A percentile compares a stretch with the other conserved stretches of the same genome.
These are phyloP conservation scores for Phytophthora brassicae DNA, from an alignment of 352 stramenopile species.

Conservation along the genomic window DNA sequence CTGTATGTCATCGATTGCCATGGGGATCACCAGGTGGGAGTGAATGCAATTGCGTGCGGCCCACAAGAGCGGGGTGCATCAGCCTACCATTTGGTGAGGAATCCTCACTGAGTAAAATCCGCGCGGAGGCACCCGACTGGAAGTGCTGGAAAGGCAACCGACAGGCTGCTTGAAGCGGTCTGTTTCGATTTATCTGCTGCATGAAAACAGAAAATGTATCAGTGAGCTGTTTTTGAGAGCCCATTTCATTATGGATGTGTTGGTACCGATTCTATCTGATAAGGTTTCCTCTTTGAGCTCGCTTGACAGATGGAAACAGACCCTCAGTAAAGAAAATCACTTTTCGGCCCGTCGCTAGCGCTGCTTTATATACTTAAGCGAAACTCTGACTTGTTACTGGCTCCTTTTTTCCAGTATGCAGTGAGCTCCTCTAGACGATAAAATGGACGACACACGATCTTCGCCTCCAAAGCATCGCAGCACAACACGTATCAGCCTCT, in stretches of 20 bases:
- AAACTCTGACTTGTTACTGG: conserved; percentile 3
- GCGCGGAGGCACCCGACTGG: conserved; percentile 1
- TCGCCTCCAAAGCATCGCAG: not conserved
- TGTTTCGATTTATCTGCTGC: not conserved
- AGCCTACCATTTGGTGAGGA: not conserved
- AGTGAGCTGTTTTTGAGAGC: not conserved
- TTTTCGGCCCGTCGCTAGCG: not conserved
- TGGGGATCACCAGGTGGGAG: too few species aligned
- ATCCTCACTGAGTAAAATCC: too few species aligned
- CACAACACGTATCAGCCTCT: too few species aligned
- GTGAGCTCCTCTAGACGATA: too few species aligned
- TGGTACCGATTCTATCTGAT: not conserved
- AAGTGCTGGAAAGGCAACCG: conserved; percentile 4
- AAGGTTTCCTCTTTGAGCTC: not conserved
- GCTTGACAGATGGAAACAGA: not conserved
- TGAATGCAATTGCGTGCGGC: too few species aligned
- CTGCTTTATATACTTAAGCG: conserved; percentile 1
- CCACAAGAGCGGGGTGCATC: too few species aligned
- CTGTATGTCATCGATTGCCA: too few species aligned
- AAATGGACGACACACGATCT: too few species aligned
- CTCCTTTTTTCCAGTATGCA: conserved; percentile 12
- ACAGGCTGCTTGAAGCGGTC: not conserved
- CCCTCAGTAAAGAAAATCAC: not conserved
- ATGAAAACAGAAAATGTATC: not conserved
- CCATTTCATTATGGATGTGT: not conserved